Base-by-base conservation (phyloP, 257 asterid species). In the Euphrasia confusa region DNA sequence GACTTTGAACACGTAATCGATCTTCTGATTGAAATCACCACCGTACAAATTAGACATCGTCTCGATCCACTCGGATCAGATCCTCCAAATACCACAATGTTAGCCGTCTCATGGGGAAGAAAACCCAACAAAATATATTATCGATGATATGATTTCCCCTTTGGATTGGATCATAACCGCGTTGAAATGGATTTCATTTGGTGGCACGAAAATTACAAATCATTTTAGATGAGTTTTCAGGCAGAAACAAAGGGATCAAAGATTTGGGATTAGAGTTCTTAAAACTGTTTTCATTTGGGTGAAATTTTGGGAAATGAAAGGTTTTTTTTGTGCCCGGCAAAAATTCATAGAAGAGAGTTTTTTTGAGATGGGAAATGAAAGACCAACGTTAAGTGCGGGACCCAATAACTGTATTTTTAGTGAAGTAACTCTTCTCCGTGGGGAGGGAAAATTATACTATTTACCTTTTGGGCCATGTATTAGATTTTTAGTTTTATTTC, bases 1-100 rank as follows among this genome's bases (percentile, higher is more conserved):
- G 24, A 81, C 62, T 72, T 81, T 81, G 55, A 78, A 81, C 17
- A 81, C 83, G 60, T 78, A 81, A 78, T 81, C 86, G 37, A 81
- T 71, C 72, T 81, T 75, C 32, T 77, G 79, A 54, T 54, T 54
- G 5, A 54, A 54, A 54, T 54, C 60, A 33, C 60, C 39, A 7
- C 60, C 60, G 10, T 54, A 54, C 15, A 54, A 11, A 10, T 26
- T 54, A 1, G 60, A 54, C 60, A 54, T 54, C 10, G 9, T 48
- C 56, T n/a, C n/a, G 15, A 44, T 52, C 27, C 27, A 10, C 57
- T 18, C 3, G 7, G 57, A 52, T 52, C 57, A 18, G 26, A 52
- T 52, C 57, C 50, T 44, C 15, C 15, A n/a, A 44, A 11, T 3
- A 44, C 57, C 60, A 54, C 60, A 21, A 54, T 24, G 26, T 11